Conservation (phyloP, 345 rosid genomes). For the Melaleuca quinquenervia region DNA sequence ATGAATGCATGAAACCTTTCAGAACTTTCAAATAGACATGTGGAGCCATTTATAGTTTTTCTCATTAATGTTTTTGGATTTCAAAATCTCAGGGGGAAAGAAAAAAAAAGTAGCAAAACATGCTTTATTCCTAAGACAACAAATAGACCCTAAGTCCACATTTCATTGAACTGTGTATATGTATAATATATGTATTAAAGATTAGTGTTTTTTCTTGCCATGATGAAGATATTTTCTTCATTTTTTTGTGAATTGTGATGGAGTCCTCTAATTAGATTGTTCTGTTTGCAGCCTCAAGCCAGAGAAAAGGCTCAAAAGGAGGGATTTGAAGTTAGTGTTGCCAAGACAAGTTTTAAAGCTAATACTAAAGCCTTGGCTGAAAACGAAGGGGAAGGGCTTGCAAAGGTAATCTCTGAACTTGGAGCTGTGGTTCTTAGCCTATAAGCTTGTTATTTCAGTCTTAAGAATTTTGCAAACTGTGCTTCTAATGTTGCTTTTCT, state of each 20-base stretch:
- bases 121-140: neutral
- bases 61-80: neutral
- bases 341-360: constrained; percentile 97
- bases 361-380: constrained; percentile 98
- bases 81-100: neutral
- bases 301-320: constrained; percentile 87
- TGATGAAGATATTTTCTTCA: neutral
- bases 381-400: constrained; percentile 97
- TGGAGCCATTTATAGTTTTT: neutral
- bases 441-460: neutral
- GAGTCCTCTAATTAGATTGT: neutral
- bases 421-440: neutral
- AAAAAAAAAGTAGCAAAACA: neutral
- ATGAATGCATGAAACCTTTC: neutral
- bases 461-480: neutral
- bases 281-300: constrained; percentile 77
- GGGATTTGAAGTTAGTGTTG: constrained; percentile 82
- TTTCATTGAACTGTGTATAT: neutral
- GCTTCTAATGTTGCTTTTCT: neutral
- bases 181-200: neutral
- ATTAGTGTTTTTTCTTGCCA: neutral
- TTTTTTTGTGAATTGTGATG: neutral
- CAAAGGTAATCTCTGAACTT: constrained; percentile 44
- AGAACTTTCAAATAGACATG: neutral
- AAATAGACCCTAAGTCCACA: neutral